A percentile compares a stretch with the other conserved stretches of the same genome.
These are phyloP conservation scores for Spergularia azorica DNA, from an alignment of 179 eudicot genomes.

Conservation along the genomic window DNA sequence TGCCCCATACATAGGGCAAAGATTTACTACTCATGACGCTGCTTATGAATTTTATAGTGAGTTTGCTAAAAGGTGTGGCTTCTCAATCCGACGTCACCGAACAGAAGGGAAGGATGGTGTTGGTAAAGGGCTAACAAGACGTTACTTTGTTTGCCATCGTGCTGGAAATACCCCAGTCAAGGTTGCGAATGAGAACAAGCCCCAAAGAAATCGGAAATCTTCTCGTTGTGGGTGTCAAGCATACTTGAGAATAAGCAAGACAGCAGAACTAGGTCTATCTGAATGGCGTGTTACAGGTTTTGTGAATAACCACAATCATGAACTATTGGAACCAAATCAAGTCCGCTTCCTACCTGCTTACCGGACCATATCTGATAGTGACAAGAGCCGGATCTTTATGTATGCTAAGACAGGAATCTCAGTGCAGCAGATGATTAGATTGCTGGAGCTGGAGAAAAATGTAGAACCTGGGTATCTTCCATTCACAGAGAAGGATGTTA, in stretches of 20 bases:
- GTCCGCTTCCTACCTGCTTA: constrained; percentile 97
- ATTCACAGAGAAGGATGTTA: constrained; percentile 90
- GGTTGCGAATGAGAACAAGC: constrained; percentile 60
- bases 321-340: constrained; percentile 83
- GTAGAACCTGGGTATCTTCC: constrained; percentile 88
- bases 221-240: constrained; percentile 97
- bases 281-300: constrained; percentile 97
- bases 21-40: constrained; percentile 79
- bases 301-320: constrained; percentile 91
- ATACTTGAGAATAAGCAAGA: constrained; percentile 83
- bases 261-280: constrained; percentile 54
- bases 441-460: constrained; percentile 87
- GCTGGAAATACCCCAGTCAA: constrained; percentile 92
- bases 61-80: constrained; percentile 85
- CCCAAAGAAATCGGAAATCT: constrained; percentile 87
- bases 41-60: constrained; percentile 92
- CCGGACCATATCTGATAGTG: constrained; percentile 79
- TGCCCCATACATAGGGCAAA: constrained; percentile 82
- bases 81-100: constrained; percentile 92
- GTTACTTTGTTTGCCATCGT: constrained; percentile 97
- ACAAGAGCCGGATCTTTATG: constrained; percentile 79
- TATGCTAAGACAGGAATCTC: constrained; percentile 92
- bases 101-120: constrained; percentile 97
- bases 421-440: constrained; percentile 96
- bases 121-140: constrained; percentile 92